Conservation (phyloP, 495 filamentous ascomycete genomes). For the Neurospora sp. region DNA sequence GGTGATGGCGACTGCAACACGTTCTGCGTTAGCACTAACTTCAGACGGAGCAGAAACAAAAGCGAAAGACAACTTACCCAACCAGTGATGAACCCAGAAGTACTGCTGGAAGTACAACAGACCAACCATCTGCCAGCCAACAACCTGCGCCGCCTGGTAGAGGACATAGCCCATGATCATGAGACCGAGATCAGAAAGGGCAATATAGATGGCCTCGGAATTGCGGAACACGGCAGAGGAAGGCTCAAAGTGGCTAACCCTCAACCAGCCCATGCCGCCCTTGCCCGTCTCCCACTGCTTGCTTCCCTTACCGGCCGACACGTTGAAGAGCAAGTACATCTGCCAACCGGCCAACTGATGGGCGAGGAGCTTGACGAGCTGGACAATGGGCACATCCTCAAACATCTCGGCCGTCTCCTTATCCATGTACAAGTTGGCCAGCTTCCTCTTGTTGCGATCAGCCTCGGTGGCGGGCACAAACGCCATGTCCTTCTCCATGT, state of each 20-base stretch:
- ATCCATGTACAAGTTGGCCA: constrained; percentile 42
- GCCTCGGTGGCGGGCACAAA: constrained; percentile 80
- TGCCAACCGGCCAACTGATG: constrained; percentile 91
- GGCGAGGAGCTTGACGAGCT: constrained; percentile 54
- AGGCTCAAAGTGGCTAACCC: constrained; percentile 93
- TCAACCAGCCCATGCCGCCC: constrained; percentile 56
- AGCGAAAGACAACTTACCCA: constrained; percentile 48
- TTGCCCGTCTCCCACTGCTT: constrained; percentile 48
- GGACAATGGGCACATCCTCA: constrained; percentile 88
- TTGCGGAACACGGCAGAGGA: constrained; percentile 81
- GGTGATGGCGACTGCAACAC: constrained; percentile 78
- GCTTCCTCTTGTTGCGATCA: constrained; percentile 55
- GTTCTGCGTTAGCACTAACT: no score
- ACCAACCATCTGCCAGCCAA: constrained; percentile 72
- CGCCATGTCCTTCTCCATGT: constrained; percentile 97
- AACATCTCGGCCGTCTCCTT: constrained; percentile 53
- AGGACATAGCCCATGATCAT: constrained; percentile 42
- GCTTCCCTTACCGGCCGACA: constrained; percentile 85
- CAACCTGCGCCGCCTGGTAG: constrained; percentile 53
- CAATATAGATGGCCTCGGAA: constrained; percentile 75
- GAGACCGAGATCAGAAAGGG: constrained; percentile 74
- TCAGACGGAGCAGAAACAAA: no score
- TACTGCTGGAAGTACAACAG: constrained; percentile 92
- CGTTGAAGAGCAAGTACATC: constrained; percentile 75
- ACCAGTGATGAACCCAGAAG: constrained; percentile 97